phyloP scores from a whole-genome alignment of 2,329 filamentous ascomycete genomes.

The Pseudogymnoascus sp. region DNA sequence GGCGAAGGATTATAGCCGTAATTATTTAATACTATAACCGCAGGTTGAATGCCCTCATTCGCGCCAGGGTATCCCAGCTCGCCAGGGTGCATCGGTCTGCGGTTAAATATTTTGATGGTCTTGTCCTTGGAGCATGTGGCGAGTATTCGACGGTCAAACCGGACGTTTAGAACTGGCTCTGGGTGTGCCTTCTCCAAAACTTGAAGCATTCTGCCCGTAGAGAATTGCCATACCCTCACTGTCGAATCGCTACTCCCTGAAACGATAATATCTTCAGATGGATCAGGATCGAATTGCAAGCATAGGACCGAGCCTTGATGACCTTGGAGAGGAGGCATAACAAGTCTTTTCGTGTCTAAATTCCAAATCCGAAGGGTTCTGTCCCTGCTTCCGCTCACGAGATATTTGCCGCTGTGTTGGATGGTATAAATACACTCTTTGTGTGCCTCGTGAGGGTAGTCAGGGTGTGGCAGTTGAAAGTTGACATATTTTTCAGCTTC shows the following conservation, averaged over 20 bases:
- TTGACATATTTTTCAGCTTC: constrained; percentile 72
- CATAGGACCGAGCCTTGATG: constrained; percentile 87
- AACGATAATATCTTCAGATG: constrained; percentile 85
- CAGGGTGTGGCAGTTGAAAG: constrained; percentile 85
- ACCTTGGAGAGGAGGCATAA: constrained; percentile 64
- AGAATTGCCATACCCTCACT: constrained; percentile 89
- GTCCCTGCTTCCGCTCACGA: constrained; percentile 92
- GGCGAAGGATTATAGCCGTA: constrained; percentile 47
- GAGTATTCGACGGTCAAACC: constrained; percentile 84
- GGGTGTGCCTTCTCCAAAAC: constrained; percentile 70
- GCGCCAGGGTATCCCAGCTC: constrained; percentile 49
- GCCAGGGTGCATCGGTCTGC: constrained; percentile 57
- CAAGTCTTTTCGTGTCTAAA: constrained; percentile 71
- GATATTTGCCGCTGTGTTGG: constrained; percentile 76
- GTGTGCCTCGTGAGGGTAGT: constrained; percentile 75
- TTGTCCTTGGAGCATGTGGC: constrained; percentile 98
- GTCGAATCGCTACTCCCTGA: constrained; percentile 90
- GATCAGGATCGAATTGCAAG: constrained; percentile 85
- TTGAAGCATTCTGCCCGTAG: constrained; percentile 76
- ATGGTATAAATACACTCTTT: constrained; percentile 91
- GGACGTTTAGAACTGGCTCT: constrained; percentile 89
- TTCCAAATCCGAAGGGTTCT: constrained; percentile 86
- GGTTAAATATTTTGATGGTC: constrained; percentile 93
- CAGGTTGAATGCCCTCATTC: constrained; percentile 42
- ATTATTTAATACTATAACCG: constrained; percentile 45